Percentiles rank a stretch among this genome's conserved stretches.
Conservation (phyloP, 371 early-diverging fungal species). For the Mucor indicus region DNA sequence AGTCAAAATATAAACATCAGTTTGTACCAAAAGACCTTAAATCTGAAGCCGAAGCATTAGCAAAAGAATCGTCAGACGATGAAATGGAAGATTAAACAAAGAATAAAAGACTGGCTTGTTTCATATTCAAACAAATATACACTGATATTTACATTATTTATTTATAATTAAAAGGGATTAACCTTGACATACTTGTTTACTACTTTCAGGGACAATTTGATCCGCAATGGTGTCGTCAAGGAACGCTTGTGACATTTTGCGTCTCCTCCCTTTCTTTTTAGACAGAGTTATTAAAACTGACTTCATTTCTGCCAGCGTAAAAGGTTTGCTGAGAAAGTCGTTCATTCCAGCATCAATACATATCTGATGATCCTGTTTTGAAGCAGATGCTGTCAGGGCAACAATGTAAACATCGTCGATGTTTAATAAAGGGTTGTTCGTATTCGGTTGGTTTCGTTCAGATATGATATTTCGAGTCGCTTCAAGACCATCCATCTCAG, state of each 20-base stretch:
- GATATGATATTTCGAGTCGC: conserved; percentile 38
- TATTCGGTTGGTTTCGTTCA: conserved; percentile 25
- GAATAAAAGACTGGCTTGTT: not conserved
- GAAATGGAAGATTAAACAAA: conserved; percentile 50
- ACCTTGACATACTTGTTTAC: too few species aligned
- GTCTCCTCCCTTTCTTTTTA: too few species aligned
- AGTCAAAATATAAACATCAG: conserved; percentile 74
- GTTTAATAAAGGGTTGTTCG: conserved; percentile 20
- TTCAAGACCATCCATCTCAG: conserved; percentile 51
- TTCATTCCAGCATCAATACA: conserved; percentile 65
- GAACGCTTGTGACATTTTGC: too few species aligned
- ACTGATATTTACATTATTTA: not conserved
- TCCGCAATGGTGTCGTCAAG: too few species aligned
- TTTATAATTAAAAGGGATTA: too few species aligned
- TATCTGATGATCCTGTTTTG: conserved; percentile 52
- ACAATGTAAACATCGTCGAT: conserved; percentile 52
- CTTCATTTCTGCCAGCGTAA: conserved; percentile 57
- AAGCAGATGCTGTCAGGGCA: conserved; percentile 59
- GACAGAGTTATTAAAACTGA: conserved; percentile 27
- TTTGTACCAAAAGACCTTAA: conserved; percentile 86
- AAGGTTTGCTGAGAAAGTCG: conserved; percentile 61
- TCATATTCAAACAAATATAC: not conserved
- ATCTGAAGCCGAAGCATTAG: conserved; percentile 82
- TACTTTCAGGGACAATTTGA: too few species aligned
- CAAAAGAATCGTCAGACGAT: conserved; percentile 66